Base-by-base conservation (phyloP, 305 asterid genomes). In the Coffea humblotiana region DNA sequence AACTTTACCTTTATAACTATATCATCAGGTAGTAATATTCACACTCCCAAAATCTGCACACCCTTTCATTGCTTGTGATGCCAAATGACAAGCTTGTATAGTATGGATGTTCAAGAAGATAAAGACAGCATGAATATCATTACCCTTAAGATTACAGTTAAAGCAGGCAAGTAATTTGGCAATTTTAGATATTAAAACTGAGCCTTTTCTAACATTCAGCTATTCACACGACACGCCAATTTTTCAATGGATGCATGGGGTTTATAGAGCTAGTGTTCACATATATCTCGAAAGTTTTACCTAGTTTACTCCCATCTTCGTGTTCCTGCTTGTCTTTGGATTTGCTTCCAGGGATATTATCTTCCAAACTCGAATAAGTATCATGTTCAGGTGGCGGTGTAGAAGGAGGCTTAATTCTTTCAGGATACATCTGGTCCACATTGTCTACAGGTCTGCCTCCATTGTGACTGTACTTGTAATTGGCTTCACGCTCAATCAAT, bases 361-460 rank as follows among this genome's bases (percentile, higher is more conserved):
- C 13, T 48, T 72, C 74, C 19, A 9, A 27, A 6, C 15, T 48
- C 47, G 16, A 0, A 74, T 35, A 65, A 54, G 6, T 23, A 29
- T 78, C 76, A 52, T 58, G 83, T 21, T 0, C 84, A 3, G 9
- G 25, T 16, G 74, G 79, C 0, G 87, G 89, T 13, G 27, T 23
- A 13, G 8, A 19, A 48, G 83, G 78, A 49, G 81, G 78, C 7
- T 7, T 19, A 58, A 77, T 7, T 48, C 61, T 47, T 27, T 48
- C 81, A 29, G 47, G 45, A 58, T 37, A 21, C 64, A 67, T 40
- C 4, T 58, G 10, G 9, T 78, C 76, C 37, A 71, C 15, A 10
- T 71, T 48, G 37, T 68, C 78, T 32, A 15, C 66, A 23, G 88
- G 88, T 56, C 51, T 69, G 52, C 67, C 86, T 29, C 91, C 90